These are phyloP conservation scores for Suzukiozyma palmioleophila DNA, from an alignment of 1,139 yeast species.

Conservation along the genomic window DNA sequence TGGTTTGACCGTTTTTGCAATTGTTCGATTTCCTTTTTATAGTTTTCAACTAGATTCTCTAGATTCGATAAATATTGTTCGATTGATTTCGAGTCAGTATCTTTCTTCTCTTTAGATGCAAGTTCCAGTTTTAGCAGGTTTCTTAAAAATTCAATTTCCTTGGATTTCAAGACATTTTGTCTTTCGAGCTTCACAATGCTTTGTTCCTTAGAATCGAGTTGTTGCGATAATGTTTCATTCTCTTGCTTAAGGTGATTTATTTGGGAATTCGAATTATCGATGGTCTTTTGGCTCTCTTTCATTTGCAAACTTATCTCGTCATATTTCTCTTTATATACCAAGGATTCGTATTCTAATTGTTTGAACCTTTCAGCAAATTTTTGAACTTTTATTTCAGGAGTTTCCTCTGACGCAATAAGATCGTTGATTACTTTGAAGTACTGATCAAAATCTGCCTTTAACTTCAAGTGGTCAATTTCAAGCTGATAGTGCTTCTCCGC, in stretches of 20 bases:
- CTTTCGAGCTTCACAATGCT: slow-evolving; percentile 44
- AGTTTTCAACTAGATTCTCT: slow-evolving; percentile 51
- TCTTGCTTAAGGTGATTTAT: slow-evolving; percentile 13
- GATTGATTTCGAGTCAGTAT: slow-evolving; percentile 9
- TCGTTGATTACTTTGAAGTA: slow-evolving; percentile 28
- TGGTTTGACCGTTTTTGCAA: slow-evolving; percentile 26
- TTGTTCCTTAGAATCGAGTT: slow-evolving; percentile 24
- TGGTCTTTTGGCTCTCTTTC: slow-evolving; percentile 7
- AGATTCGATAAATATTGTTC: slow-evolving; percentile 40
- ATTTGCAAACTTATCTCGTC: slow-evolving; percentile 22
- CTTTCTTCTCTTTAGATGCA: slow-evolving; percentile 19
- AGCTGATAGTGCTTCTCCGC: slow-evolving; percentile 47
- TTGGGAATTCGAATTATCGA: slow-evolving; percentile 15
- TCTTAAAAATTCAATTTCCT: slow-evolving; percentile 59
- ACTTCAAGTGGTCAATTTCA: slow-evolving; percentile 48
- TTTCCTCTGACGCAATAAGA: slow-evolving; percentile 16
- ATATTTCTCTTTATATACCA: slow-evolving; percentile 35
- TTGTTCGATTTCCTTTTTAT: slow-evolving; percentile 48
- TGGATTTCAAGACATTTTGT: slow-evolving; percentile 50
- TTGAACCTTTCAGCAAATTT: slow-evolving; percentile 32
- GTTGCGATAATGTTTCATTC: slow-evolving; percentile 17
- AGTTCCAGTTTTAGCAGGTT: slow-evolving; percentile 36
- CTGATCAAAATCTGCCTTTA: slow-evolving; percentile 39
- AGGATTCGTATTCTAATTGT: slow-evolving; percentile 32
- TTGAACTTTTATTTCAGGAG: slow-evolving; percentile 19